Evolutionary conservation across 495 filamentous ascomycete genomes (phyloP), one percentile per base, ranked within the genome.

Genomic region (Cercophora scortea): DNA sequence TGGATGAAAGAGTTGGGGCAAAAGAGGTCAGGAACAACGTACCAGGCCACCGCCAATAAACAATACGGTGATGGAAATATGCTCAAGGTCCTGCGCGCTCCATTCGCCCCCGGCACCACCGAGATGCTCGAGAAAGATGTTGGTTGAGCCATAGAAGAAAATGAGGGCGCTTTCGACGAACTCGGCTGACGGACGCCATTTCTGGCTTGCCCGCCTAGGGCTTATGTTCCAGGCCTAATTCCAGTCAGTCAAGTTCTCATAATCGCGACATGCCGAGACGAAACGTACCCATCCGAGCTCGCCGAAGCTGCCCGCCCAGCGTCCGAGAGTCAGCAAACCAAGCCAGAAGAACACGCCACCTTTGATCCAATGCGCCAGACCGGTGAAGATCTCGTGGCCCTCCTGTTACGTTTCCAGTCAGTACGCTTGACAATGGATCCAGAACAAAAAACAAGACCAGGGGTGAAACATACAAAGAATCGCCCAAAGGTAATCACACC

Each of bases 271-370:
- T 15, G 6, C 51, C 13, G 19, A 18, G 44, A 33, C 19, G 18
- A 45, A 46, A 69, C 73, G 50, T 57, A 80, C 78, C 93, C 93
- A 98, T 53, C 93, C 93, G 48, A 92, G 79, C 46, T 95, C 88
- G 42, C 87, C 83, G 70, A 93, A 98, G 70, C 86, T 85, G 15
- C 93, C 93, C 58, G 90, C 80, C 83, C 88, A 95, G 16, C 93
- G 88, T 13, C 89, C 89, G 16, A 98, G 79, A 0, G 89, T 93
- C 32, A 97, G 68, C 11, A 95, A 63, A 15, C 93, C 93, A 53
- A 96, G 90, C 86, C 89, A 89, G 69, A 96, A 88, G 71, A 98
- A 98, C 51, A 97, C 88, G n/a, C 89, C 89, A 49, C 92, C 93
- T 64, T 97, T 98, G 65, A 96, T 87, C 68, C 88, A 94, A 67